Conservation (phyloP, 192 early-diverging fungal genomes). For the Pilobolus umbonatus region DNA sequence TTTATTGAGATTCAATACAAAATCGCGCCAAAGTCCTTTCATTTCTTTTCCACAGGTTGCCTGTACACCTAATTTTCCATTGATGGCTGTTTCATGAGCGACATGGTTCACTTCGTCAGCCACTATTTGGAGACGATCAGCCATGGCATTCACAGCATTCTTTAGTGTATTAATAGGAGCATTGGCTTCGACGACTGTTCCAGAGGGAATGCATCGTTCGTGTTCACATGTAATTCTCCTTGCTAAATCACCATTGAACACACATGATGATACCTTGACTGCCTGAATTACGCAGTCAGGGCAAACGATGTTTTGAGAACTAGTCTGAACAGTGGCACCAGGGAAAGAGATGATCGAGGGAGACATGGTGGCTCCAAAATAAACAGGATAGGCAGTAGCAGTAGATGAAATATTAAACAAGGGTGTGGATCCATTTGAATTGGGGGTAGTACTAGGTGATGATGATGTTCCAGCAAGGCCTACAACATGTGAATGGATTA, state of each 20-base stretch:
- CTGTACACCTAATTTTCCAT: slow-evolving; percentile 71
- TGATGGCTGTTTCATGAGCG: slow-evolving; percentile 62
- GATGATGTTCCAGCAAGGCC: not conserved
- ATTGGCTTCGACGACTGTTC: slow-evolving; percentile 7
- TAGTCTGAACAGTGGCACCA: slow-evolving; percentile 19
- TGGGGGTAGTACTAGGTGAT: not conserved
- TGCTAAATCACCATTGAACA: slow-evolving; percentile 41
- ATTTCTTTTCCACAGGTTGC: slow-evolving; percentile 41
- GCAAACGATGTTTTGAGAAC: slow-evolving; percentile 36
- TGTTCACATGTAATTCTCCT: slow-evolving; percentile 42
- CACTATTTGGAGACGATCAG: slow-evolving; percentile 52
- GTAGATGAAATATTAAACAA: slow-evolving; percentile 26
- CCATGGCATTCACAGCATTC: slow-evolving; percentile 55
- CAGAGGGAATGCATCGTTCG: slow-evolving; percentile 26
- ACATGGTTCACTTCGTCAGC: slow-evolving; percentile 62
- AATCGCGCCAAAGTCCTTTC: slow-evolving; percentile 51
- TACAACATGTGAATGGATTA: too few relatives aligned
- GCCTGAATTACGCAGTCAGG: slow-evolving; percentile 44
- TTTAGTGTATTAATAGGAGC: slow-evolving; percentile 41
- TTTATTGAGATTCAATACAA: slow-evolving; percentile 52
- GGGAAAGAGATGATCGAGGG: slow-evolving; percentile 11
- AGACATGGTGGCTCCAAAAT: slow-evolving; percentile 17
- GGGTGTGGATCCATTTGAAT: slow-evolving; percentile 15
- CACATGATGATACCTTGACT: slow-evolving; percentile 41
- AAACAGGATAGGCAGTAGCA: slow-evolving; percentile 24